phyloP scores from a whole-genome alignment of 2,329 filamentous ascomycete species.

The Sodiomyces alkalinus region DNA sequence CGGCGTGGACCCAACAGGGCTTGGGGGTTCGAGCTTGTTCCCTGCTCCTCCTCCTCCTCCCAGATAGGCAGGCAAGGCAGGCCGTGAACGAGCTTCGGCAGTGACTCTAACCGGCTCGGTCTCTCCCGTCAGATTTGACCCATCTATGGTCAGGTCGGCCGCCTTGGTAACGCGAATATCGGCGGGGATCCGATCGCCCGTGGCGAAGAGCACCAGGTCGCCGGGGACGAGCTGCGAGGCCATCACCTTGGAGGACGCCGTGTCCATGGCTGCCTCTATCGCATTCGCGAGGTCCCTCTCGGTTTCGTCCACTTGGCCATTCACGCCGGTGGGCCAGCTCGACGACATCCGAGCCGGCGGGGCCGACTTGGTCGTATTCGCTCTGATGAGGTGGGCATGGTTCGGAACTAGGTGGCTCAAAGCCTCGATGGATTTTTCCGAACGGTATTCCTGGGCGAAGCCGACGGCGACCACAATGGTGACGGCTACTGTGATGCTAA shows the following conservation, averaged over 20 bases:
- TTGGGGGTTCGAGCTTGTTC: slow-evolving; percentile 15
- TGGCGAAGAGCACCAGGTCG: slow-evolving; percentile 85
- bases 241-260: slow-evolving; percentile 69
- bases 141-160: slow-evolving; percentile 82
- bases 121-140: slow-evolving; percentile 92
- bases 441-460: slow-evolving; percentile 94
- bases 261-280: slow-evolving; percentile 48
- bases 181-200: slow-evolving; percentile 89
- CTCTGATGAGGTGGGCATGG: slow-evolving; percentile 83
- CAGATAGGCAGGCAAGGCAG: slow-evolving; percentile 16
- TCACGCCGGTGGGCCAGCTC: slow-evolving; percentile 32
- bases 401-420: slow-evolving; percentile 89
- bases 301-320: slow-evolving; percentile 31
- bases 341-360: slow-evolving; percentile 18
- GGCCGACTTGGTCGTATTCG: slow-evolving; percentile 21
- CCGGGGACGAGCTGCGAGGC: slow-evolving; percentile 80
- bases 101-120: slow-evolving; percentile 82
- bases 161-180: slow-evolving; percentile 89
- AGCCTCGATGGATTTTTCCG: slow-evolving; percentile 93
- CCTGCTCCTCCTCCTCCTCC: too few relatives aligned
- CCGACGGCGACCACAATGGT: slow-evolving; percentile 94
- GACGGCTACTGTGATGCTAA: slow-evolving; percentile 91
- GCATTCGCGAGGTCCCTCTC: slow-evolving; percentile 40
- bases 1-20: slow-evolving; percentile 20
- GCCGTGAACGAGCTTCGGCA: slow-evolving; percentile 37